Conservation (phyloP, 331 rosid species). For the Phaseolus coccineus region DNA sequence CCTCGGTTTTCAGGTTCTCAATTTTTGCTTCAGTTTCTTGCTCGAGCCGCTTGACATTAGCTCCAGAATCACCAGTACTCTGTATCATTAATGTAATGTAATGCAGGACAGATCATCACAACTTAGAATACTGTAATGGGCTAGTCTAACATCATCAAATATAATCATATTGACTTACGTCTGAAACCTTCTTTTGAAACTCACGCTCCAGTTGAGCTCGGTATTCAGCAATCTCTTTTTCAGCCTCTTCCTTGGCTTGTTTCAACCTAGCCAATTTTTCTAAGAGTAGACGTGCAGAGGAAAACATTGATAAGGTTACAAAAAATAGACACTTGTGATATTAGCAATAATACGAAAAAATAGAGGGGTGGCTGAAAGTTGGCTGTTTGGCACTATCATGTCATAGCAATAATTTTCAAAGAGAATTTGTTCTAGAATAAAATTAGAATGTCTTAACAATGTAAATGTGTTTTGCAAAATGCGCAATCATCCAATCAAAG, state of each 20-base stretch:
- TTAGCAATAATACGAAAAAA: background rate
- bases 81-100: conserved; percentile 41
- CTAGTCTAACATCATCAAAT: background rate
- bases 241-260: conserved; percentile 98
- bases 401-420: background rate
- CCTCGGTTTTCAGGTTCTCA: conserved; percentile 63
- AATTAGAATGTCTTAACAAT: background rate
- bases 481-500: too few species aligned
- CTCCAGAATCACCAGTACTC: conserved; percentile 91
- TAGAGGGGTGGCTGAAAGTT: background rate
- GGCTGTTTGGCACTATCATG: background rate
- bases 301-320: conserved; percentile 26
- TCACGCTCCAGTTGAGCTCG: conserved; percentile 83
- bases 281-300: conserved; percentile 43
- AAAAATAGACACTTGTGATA: background rate
- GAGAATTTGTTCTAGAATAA: background rate
- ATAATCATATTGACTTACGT: conserved; percentile 52
- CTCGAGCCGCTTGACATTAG: conserved; percentile 87
- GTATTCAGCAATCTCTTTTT: conserved; percentile 76
- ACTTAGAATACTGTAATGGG: background rate
- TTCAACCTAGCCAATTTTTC: conserved; percentile 93
- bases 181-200: conserved; percentile 84
- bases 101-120: conserved; percentile 3
- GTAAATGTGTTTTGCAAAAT: too few species aligned
- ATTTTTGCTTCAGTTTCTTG: conserved; percentile 71